These are phyloP conservation scores for Monilinia fructicola DNA, from an alignment of 2,329 filamentous ascomycete genomes.

Conservation along the genomic window DNA sequence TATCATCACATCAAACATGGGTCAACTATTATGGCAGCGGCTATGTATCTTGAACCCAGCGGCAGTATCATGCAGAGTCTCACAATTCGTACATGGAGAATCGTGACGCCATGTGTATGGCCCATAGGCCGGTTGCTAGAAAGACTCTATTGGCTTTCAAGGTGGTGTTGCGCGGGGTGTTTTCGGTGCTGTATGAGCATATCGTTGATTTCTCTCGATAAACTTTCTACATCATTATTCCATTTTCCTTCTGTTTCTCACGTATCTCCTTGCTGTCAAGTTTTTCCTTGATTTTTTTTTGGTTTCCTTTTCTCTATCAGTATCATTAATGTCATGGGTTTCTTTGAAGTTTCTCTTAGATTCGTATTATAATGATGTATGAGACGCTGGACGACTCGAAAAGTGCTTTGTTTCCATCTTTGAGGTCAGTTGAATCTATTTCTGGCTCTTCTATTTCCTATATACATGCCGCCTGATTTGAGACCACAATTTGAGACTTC, in stretches of 20 bases:
- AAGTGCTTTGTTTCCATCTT: constrained; percentile 32
- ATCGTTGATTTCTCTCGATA: constrained; percentile 22
- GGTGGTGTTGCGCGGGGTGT: constrained; percentile 23
- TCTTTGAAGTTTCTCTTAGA: constrained; percentile 27
- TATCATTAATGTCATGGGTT: constrained; percentile 26
- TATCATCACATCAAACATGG: constrained; percentile 25
- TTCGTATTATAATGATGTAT: constrained; percentile 39
- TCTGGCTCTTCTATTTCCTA: constrained; percentile 6
- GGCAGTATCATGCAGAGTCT: constrained; percentile 23
- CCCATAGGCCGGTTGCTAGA: constrained; percentile 19
- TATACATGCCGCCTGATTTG: constrained; percentile 19
- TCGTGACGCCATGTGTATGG: constrained; percentile 21
- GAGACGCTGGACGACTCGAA: constrained; percentile 41
- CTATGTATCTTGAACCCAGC: constrained; percentile 23
- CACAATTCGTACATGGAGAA: constrained; percentile 18
- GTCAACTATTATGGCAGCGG: constrained; percentile 16
- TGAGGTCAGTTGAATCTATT: constrained; percentile 35
- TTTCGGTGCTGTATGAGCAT: constrained; percentile 19
- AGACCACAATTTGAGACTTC: constrained; percentile 11
- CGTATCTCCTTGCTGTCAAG: constrained; percentile 9
- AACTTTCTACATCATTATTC: constrained; percentile 25
- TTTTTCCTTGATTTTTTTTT: constrained; percentile 28
- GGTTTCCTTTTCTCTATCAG: constrained; percentile 33
- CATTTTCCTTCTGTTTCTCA: constrained; percentile 21
- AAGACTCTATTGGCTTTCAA: constrained; percentile 26